phyloP scores from a whole-genome alignment of 2,329 filamentous ascomycete species.

The Scytalidium lignicola region DNA sequence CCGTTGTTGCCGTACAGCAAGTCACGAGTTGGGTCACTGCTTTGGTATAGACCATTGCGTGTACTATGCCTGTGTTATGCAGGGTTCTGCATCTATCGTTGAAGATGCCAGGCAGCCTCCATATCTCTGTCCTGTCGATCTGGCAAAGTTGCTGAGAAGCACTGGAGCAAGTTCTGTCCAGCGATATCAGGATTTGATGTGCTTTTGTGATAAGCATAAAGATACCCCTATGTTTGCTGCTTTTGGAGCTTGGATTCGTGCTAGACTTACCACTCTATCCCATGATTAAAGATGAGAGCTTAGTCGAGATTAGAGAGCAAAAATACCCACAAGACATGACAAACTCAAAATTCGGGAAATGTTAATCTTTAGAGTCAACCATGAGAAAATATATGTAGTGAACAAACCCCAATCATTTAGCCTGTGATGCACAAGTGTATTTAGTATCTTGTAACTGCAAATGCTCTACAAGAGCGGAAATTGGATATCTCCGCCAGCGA shows the following conservation, averaged over 20 bases:
- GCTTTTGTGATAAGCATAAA: conserved; percentile 37
- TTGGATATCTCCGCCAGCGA: neutral
- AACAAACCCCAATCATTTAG: neutral
- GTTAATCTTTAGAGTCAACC: too few species aligned
- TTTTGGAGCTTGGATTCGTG: conserved; percentile 38
- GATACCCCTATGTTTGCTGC: conserved; percentile 41
- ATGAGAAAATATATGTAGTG: neutral
- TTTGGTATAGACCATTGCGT: conserved; percentile 62
- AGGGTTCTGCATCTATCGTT: conserved; percentile 48
- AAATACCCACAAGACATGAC: neutral
- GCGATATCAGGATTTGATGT: conserved; percentile 34
- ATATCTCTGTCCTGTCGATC: conserved; percentile 56
- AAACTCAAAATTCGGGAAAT: too few species aligned
- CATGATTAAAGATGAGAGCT: neutral
- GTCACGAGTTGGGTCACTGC: conserved; percentile 64
- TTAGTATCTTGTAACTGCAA: neutral
- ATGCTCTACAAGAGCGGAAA: neutral
- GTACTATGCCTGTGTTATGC: conserved; percentile 62
- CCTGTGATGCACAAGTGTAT: neutral
- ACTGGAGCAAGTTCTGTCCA: conserved; percentile 27
- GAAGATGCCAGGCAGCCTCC: conserved; percentile 60
- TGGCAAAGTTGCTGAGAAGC: conserved; percentile 44
- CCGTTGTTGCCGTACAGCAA: conserved; percentile 50
- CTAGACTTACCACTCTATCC: conserved; percentile 14
- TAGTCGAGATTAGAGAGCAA: neutral